These are phyloP conservation scores for Botrytis galanthina DNA, from an alignment of 2,329 filamentous ascomycete genomes.

Conservation along the genomic window DNA sequence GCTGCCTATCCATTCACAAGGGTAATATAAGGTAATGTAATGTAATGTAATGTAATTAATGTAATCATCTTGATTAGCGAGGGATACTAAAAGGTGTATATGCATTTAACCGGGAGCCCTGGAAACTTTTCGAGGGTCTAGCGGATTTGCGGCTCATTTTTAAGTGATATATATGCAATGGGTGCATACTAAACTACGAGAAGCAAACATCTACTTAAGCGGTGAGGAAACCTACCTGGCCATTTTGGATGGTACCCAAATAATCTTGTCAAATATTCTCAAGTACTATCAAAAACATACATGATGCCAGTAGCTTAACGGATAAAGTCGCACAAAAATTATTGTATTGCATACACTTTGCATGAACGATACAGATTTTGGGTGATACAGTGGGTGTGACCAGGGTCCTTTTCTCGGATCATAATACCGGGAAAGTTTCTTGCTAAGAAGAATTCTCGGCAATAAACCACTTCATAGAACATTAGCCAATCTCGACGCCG, in stretches of 20 bases:
- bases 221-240: slow-evolving; percentile 10
- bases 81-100: background rate
- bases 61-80: slow-evolving; percentile 14
- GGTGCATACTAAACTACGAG: background rate
- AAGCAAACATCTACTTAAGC: slow-evolving; percentile 11
- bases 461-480: slow-evolving; percentile 14
- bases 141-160: slow-evolving; percentile 7
- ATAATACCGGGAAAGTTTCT: slow-evolving; percentile 13
- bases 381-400: slow-evolving; percentile 17
- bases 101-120: slow-evolving; percentile 12
- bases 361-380: slow-evolving; percentile 21
- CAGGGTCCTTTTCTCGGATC: slow-evolving; percentile 15
- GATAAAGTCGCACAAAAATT: slow-evolving; percentile 20
- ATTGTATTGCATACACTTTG: slow-evolving; percentile 22
- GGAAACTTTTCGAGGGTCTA: slow-evolving; percentile 11
- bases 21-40: background rate
- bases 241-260: slow-evolving; percentile 10
- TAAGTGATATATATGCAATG: slow-evolving; percentile 14
- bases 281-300: slow-evolving; percentile 9
- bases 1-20: slow-evolving; percentile 2
- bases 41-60: slow-evolving; percentile 8
- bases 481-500: slow-evolving; percentile 71
- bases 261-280: slow-evolving; percentile 1
- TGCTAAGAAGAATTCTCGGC: background rate
- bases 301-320: slow-evolving; percentile 14